phyloP scores from a whole-genome alignment of 306 rosid genomes.

The Dalbergia oliveri region DNA sequence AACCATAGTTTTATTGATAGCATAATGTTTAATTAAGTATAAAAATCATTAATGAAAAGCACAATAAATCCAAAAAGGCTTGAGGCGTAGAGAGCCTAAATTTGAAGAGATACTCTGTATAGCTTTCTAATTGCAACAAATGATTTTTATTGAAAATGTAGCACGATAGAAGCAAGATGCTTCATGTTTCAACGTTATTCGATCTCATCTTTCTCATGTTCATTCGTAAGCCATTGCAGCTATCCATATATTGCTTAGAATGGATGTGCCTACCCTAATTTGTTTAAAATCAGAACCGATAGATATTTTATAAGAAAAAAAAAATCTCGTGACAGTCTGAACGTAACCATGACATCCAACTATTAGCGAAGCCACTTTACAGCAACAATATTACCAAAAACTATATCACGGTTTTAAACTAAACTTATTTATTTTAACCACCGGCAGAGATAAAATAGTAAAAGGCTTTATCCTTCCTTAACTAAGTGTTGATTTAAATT shows the following conservation, averaged over 20 bases:
- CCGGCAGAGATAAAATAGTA: too few species aligned
- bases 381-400: neutral
- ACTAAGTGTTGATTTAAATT: too few species aligned
- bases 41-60: neutral
- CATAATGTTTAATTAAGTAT: too few species aligned
- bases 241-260: too few species aligned
- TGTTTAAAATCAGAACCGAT: too few species aligned
- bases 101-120: conserved; percentile 46
- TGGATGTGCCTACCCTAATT: too few species aligned
- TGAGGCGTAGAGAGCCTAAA: conserved; percentile 3
- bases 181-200: conserved; percentile 58
- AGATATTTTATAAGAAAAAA: too few species aligned
- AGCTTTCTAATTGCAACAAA: conserved; percentile 47
- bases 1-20: too few species aligned
- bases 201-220: conserved; percentile 52
- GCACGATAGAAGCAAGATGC: conserved; percentile 59
- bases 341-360: neutral
- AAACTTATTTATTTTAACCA: too few species aligned
- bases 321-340: too few species aligned
- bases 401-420: too few species aligned
- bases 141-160: conserved; percentile 34
- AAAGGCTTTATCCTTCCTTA: too few species aligned
- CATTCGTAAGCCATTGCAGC: conserved; percentile 32
- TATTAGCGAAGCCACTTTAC: conserved; percentile 10
- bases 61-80: conserved; percentile 1